Conservation (phyloP, 768 basidiomycete species). For the Mycena rosella region DNA sequence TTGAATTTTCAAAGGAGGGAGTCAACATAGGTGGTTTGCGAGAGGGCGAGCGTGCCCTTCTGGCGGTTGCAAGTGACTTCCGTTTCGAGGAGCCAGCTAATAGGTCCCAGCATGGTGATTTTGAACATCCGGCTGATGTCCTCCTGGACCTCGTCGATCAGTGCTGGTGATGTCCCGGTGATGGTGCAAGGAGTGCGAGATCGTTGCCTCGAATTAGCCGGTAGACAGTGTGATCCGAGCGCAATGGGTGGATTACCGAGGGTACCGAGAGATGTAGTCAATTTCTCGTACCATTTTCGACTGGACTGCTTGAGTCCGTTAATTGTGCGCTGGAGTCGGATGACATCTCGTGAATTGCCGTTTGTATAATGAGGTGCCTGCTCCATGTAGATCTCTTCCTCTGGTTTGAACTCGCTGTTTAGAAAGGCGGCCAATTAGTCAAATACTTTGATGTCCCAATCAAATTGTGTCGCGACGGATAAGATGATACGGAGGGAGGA, state of each 20-base stretch:
- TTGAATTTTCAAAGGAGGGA: constrained; percentile 30
- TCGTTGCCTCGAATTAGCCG: constrained; percentile 14
- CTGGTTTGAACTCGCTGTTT: too few species aligned
- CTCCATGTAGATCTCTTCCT: too few species aligned
- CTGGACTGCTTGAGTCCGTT: constrained; percentile 43
- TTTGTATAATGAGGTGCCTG: too few species aligned
- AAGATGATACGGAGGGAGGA: constrained; percentile 2
- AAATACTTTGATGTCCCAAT: too few species aligned
- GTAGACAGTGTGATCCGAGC: constrained; percentile 33
- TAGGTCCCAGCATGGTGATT: constrained; percentile 45
- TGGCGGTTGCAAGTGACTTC: too few species aligned
- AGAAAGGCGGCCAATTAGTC: too few species aligned
- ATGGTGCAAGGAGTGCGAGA: constrained; percentile 37
- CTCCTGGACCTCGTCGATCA: constrained; percentile 37
- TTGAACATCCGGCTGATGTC: too few species aligned
- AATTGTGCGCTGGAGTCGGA: too few species aligned
- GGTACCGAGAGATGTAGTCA: constrained; percentile 36
- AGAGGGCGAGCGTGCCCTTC: not conserved
- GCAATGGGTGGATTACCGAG: constrained; percentile 11
- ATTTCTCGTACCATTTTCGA: constrained; percentile 44
- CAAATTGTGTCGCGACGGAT: not conserved
- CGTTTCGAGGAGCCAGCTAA: constrained; percentile 48
- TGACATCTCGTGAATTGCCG: too few species aligned
- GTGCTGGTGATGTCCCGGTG: constrained; percentile 30
- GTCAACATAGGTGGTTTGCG: constrained; percentile 18